These are phyloP conservation scores for Tolypocladium tropicale DNA, from an alignment of 2,329 filamentous ascomycete species.

Conservation along the genomic window DNA sequence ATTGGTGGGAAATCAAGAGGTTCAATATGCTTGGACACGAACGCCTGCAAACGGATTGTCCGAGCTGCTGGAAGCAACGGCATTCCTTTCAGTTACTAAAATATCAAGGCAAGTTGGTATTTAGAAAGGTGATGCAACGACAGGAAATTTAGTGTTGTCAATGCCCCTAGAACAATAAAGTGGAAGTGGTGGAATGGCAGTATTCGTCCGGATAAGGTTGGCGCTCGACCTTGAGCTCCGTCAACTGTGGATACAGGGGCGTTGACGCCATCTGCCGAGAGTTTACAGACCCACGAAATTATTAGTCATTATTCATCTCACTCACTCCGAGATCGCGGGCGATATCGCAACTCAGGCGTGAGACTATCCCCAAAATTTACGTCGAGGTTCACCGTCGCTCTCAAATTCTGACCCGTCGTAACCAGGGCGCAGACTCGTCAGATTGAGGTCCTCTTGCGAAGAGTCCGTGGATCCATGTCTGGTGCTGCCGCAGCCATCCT, in stretches of 20 bases:
- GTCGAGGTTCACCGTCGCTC: not conserved
- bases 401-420: not conserved
- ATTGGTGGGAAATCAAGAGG: not conserved
- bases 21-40: not conserved
- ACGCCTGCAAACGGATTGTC: not conserved
- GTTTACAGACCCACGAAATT: conserved; percentile 1
- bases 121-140: not conserved
- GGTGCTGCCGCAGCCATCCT: conserved; percentile 1
- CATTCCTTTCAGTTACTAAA: too few relatives aligned
- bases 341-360: conserved; percentile 6
- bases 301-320: not conserved
- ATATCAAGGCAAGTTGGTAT: not conserved
- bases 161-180: not conserved
- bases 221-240: too few relatives aligned
- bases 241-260: not conserved
- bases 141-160: not conserved
- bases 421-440: not conserved
- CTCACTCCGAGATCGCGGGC: conserved; percentile 1
- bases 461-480: conserved; percentile 3
- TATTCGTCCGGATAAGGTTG: too few relatives aligned
- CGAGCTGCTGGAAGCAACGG: too few relatives aligned
- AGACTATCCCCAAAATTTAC: too few relatives aligned
- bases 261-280: conserved; percentile 5
- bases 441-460: not conserved
- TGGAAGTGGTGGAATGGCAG: too few relatives aligned